Evolutionary conservation across 108 stramenopile species (phyloP).

Genomic region (Nitzschia palea): DNA sequence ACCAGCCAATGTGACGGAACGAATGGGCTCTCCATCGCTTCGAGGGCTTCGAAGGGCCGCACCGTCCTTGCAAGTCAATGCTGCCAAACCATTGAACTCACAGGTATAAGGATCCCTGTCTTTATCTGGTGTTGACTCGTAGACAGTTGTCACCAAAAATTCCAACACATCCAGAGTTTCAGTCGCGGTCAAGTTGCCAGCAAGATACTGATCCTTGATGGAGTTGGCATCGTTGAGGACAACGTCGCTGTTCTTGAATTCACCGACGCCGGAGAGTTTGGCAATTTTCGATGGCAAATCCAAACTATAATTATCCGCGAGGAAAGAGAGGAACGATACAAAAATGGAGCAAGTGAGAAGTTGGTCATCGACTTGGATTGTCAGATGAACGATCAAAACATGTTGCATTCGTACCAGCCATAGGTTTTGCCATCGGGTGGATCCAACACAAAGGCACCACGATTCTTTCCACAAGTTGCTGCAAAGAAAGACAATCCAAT

Average conservation of each 20-base stretch:
- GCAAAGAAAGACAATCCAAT: slow-evolving; percentile 80
- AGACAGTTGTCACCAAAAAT: slow-evolving; percentile 49
- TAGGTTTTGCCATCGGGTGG: slow-evolving; percentile 65
- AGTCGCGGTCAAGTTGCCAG: slow-evolving; percentile 52
- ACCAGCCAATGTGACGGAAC: slow-evolving; percentile 67
- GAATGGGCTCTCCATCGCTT: slow-evolving; percentile 39
- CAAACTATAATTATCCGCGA: slow-evolving; percentile 23
- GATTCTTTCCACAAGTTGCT: slow-evolving; percentile 77
- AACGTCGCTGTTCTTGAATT: neutral
- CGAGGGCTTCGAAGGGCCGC: neutral
- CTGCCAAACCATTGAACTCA: slow-evolving; percentile 64
- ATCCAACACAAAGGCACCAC: slow-evolving; percentile 86
- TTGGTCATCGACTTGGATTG: neutral
- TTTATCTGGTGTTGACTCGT: slow-evolving; percentile 35
- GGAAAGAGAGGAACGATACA: neutral
- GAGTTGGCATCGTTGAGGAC: slow-evolving; percentile 42
- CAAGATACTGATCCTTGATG: slow-evolving; percentile 32
- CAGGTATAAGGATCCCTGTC: slow-evolving; percentile 53
- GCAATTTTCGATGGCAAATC: slow-evolving; percentile 37
- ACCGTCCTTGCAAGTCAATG: slow-evolving; percentile 25
- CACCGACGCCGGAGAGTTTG: slow-evolving; percentile 27
- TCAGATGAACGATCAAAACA: too few species aligned
- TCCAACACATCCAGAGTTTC: slow-evolving; percentile 56
- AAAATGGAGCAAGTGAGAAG: neutral
- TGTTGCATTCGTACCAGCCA: slow-evolving; percentile 31